Percentiles rank a stretch among this genome's conserved stretches.
These are phyloP conservation scores for Clonostachys byssicola DNA, from an alignment of 2,329 filamentous ascomycete genomes.

Conservation along the genomic window DNA sequence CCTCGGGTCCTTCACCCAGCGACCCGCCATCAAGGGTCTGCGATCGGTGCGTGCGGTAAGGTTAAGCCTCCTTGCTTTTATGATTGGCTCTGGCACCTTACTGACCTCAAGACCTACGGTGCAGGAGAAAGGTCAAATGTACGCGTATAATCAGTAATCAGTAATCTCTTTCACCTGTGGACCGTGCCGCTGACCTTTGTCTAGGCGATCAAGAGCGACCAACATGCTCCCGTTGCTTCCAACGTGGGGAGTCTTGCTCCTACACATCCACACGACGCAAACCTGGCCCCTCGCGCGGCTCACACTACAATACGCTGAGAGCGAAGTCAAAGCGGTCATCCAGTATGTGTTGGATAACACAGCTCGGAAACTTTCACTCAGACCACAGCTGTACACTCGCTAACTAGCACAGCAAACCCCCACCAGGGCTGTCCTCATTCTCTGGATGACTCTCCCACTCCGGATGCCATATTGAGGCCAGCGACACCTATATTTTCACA, in stretches of 20 bases:
- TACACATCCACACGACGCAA: slow-evolving; percentile 1
- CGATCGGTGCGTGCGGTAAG: slow-evolving; percentile 2
- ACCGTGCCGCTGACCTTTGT: background rate
- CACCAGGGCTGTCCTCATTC: background rate
- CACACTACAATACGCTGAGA: background rate
- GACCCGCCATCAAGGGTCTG: background rate
- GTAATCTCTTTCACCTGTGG: background rate
- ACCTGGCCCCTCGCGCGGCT: background rate
- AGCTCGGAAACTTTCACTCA: background rate
- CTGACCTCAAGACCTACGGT: background rate
- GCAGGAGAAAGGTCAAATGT: slow-evolving; percentile 2
- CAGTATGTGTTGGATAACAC: too few relatives aligned
- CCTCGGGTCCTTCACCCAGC: too few relatives aligned
- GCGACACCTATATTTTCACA: too few relatives aligned
- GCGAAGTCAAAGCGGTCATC: too few relatives aligned
- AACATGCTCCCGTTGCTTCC: slow-evolving; percentile 1
- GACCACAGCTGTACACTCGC: background rate
- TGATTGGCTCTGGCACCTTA: background rate
- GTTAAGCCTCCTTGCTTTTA: background rate
- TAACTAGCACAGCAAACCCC: background rate
- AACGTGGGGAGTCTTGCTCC: background rate
- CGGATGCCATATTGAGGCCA: too few relatives aligned
- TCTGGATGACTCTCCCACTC: too few relatives aligned
- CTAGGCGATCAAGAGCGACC: slow-evolving; percentile 1
- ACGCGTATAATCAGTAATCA: background rate